Evolutionary conservation across 2,329 filamentous ascomycete genomes (phyloP).

Genomic region (Penicillium sp.): DNA sequence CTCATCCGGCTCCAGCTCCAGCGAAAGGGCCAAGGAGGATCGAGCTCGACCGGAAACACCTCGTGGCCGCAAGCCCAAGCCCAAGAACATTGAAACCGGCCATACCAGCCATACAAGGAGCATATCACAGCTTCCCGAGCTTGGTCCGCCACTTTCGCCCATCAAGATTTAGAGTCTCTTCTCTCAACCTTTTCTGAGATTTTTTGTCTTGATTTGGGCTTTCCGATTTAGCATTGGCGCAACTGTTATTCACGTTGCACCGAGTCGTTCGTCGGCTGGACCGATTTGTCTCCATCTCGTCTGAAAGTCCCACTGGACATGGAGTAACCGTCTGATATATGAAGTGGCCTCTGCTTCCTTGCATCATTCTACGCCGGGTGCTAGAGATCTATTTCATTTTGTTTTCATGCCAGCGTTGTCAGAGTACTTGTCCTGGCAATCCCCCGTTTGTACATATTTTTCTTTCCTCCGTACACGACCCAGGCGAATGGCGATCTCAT

Average conservation of each 20-base stretch:
- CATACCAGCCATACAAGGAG: constrained; percentile 30
- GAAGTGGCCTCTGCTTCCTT: not conserved
- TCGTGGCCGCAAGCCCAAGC: constrained; percentile 28
- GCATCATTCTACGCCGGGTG: not conserved
- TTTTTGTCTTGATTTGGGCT: not conserved
- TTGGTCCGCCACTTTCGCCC: constrained; percentile 46
- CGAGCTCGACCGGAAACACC: constrained; percentile 29
- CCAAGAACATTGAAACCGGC: constrained; percentile 30
- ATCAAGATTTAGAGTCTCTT: constrained; percentile 39
- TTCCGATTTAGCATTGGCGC: not conserved
- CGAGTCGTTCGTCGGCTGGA: constrained; percentile 14
- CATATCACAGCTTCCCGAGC: constrained; percentile 44
- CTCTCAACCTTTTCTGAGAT: not conserved
- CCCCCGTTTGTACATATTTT: constrained; percentile 15
- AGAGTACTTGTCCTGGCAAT: constrained; percentile 22
- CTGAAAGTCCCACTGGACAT: not conserved
- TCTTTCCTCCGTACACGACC: constrained; percentile 5
- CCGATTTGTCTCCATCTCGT: constrained; percentile 9
- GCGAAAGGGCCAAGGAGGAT: constrained; percentile 25
- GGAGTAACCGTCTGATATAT: not conserved
- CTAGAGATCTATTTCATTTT: not conserved
- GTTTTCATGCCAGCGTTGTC: constrained; percentile 10
- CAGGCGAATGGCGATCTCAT: constrained; percentile 7
- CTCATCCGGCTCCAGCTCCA: constrained; percentile 60
- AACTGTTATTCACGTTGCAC: not conserved